Base-by-base conservation (phyloP, 306 rosid genomes). In the Quercus dentata region DNA sequence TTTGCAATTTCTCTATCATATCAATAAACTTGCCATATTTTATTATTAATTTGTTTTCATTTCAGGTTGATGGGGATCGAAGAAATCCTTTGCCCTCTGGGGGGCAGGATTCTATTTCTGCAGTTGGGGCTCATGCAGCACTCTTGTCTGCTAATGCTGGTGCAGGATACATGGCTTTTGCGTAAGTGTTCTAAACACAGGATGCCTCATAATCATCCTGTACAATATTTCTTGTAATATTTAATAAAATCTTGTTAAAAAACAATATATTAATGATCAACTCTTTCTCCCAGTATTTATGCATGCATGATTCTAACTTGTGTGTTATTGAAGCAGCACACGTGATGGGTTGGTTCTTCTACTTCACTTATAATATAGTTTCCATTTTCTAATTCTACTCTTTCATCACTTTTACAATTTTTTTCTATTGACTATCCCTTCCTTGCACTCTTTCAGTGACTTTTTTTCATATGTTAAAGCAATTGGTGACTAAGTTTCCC, bases 81-180 rank as follows among this genome's bases (percentile, higher is more conserved):
- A 92, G 84, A 85, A 92, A 81, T 80, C 83, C 92, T 85, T 88
- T 86, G 76, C 88, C 91, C 82, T 84, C 93, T 10, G 83, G 83
- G 62, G 88, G 84, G 69, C 91, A 82, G 75, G 97, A 92, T 84
- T 80, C 91, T 69, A 79, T 86, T 57, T 88, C 92, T 58, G 58
- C 90, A 61, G 88, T 71, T 31, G 94, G 93, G 81, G 86, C 96
- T 75, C 95, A 89, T 81, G 88, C 91, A 49, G 78, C 92, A 76
- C 75, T 92, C 71, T 59, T 91, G 49, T 88, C 98, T 76, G 92
- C 92, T 62, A 92, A 83, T 82, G 91, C 89, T 46, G 94, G 97
- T 54, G 85, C 91, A 27, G 98, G 99, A 71, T 93, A 92, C 90
- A 82, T 87, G 91, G 91, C 86, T 78, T 91, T 91, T 88, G 97